Evolutionary conservation across 371 early-diverging fungal genomes (phyloP), one percentile per base, ranked within the genome.

Genomic region (Dichotomocladium elegans): DNA sequence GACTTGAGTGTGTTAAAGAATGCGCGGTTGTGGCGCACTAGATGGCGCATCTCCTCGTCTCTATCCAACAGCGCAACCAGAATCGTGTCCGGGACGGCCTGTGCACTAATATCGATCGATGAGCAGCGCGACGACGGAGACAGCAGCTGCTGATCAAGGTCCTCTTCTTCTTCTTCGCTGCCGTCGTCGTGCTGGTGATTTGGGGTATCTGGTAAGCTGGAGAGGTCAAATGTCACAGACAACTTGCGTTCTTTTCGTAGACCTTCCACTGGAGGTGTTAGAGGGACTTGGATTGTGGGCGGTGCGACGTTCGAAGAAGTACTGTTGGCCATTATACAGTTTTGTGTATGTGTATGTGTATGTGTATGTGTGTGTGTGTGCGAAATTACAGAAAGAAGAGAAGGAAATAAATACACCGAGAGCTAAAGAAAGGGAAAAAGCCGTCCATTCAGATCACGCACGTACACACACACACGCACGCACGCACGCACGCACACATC

Each of bases 61-160:
- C 78, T 66, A 43, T 78, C 72, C 41, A 66, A 58, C 10, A 78
- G 41, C 14, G 73, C 68, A 2, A 78, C 78, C 19, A 72, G 45
- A 51, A 78, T 74, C 4, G 64, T 63, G 41, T 66, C 62, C 5
- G 78, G 74, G 2, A 78, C 67, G 2, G 53, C 41, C 5, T 72
- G 74, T 3, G 70, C 78, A 35, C 41, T 28, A n/a, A 78, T 68
- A 45, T 72, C 72, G 37, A 73, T 62, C 22, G 51, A 58, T 19
- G 62, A 57, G 14, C 58, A 59, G n/a, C 41, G 14, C 17, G 42
- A 42, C n/a, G 64, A 48, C 21, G 66, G 64, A 8, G 68, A 65
- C 35, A 66, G 40, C 7, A 65, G 35, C 17, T 52, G n/a, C n/a
- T n/a, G n/a, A n/a, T n/a, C n/a, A n/a, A n/a, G n/a, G n/a, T n/a